phyloP scores from a whole-genome alignment of 805 yeast genomes.

The Sugiyamaella lignohabitans region DNA sequence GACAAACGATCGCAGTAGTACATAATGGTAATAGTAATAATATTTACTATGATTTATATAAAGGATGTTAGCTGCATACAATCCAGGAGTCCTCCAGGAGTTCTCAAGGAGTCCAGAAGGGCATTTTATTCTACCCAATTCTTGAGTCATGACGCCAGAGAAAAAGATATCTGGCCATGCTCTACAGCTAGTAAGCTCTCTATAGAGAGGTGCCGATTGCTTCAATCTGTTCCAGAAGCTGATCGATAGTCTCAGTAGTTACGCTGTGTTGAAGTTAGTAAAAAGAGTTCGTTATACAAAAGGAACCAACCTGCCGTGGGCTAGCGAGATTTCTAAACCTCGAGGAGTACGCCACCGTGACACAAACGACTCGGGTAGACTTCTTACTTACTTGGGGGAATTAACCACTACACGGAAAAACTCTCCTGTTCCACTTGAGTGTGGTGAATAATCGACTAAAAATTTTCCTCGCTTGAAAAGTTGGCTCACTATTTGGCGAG shows the following conservation, averaged over 20 bases:
- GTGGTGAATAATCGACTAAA: slow-evolving; percentile 73
- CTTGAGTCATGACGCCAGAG: too few species aligned
- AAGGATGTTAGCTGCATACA: background rate
- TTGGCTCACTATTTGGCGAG: slow-evolving; percentile 55
- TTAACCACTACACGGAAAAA: slow-evolving; percentile 81
- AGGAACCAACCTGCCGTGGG: background rate
- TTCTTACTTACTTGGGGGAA: slow-evolving; percentile 49
- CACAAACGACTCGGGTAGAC: too few species aligned
- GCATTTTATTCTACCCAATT: too few species aligned
- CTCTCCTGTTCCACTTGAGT: slow-evolving; percentile 53
- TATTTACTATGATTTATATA: background rate
- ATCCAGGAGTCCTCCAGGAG: too few species aligned
- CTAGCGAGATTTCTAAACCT: slow-evolving; percentile 6
- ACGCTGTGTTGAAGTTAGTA: too few species aligned
- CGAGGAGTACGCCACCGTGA: too few species aligned
- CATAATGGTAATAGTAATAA: background rate
- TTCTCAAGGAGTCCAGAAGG: too few species aligned
- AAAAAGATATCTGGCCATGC: too few species aligned
- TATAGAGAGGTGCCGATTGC: slow-evolving; percentile 28
- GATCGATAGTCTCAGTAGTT: slow-evolving; percentile 40
- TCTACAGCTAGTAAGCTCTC: too few species aligned
- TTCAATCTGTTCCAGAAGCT: slow-evolving; percentile 37
- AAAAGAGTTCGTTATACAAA: background rate
- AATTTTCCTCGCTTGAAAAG: slow-evolving; percentile 61
- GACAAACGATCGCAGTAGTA: too few species aligned